Percentiles rank a stretch among this genome's conserved stretches.
Conservation (phyloP, 108 stramenopile genomes). For the Chaetoceros tenuissimus region DNA sequence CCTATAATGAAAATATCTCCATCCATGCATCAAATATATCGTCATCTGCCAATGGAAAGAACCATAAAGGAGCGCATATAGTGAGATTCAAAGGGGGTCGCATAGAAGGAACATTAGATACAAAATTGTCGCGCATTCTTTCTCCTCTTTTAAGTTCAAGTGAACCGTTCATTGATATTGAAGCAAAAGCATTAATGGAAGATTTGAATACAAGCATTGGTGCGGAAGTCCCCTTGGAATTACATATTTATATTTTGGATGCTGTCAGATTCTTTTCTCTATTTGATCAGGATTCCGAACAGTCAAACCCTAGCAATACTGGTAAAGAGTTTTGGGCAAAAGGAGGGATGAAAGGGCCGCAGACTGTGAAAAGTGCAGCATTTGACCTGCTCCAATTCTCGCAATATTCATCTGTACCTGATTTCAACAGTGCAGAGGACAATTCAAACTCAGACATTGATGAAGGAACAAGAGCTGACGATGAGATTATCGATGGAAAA, state of each 20-base stretch:
- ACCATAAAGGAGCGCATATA: slow-evolving; percentile 11
- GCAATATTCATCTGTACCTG: slow-evolving; percentile 47
- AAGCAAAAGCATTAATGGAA: slow-evolving; percentile 60
- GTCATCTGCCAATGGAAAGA: slow-evolving; percentile 20
- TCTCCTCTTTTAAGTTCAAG: slow-evolving; percentile 35
- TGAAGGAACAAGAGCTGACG: slow-evolving; percentile 3
- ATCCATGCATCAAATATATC: slow-evolving; percentile 10
- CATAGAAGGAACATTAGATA: slow-evolving; percentile 39
- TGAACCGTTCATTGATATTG: slow-evolving; percentile 15
- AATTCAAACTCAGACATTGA: background rate
- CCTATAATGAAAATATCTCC: slow-evolving; percentile 27
- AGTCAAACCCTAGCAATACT: background rate
- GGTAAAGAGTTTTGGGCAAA: background rate
- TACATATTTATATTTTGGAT: slow-evolving; percentile 31
- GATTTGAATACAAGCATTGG: slow-evolving; percentile 49
- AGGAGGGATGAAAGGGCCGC: background rate
- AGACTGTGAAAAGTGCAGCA: slow-evolving; percentile 32
- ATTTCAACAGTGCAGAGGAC: slow-evolving; percentile 7
- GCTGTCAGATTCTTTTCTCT: slow-evolving; percentile 38
- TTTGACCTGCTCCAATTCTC: slow-evolving; percentile 78
- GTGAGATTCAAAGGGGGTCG: slow-evolving; percentile 40
- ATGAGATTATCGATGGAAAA: slow-evolving; percentile 11
- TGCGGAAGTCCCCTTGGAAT: slow-evolving; percentile 44
- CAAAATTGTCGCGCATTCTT: slow-evolving; percentile 28
- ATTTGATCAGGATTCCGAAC: slow-evolving; percentile 17